Percentiles rank a stretch among this genome's conserved stretches.
phyloP scores from a whole-genome alignment of 768 basidiomycete species.

The Gautieria morchelliformis region DNA sequence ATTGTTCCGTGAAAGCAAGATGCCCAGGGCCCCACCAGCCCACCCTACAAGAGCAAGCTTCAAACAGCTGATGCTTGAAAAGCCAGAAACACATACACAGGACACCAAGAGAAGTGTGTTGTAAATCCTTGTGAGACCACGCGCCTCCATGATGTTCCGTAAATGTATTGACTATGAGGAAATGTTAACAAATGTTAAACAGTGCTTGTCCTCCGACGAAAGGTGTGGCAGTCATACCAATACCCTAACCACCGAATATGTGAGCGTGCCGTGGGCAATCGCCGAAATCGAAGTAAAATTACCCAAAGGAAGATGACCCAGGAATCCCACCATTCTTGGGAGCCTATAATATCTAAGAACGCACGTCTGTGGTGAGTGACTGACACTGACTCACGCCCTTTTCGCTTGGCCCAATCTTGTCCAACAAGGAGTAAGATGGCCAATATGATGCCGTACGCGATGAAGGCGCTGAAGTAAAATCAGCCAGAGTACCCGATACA shows the following conservation, averaged over 20 bases:
- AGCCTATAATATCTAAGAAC: neutral
- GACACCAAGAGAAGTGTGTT: conserved; percentile 76
- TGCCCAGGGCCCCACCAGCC: conserved; percentile 84
- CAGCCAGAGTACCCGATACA: conserved; percentile 26
- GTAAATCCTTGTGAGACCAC: conserved; percentile 93
- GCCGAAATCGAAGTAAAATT: conserved; percentile 15
- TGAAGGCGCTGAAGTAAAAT: conserved; percentile 58
- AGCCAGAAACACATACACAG: conserved; percentile 40
- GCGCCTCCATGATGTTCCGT: conserved; percentile 75
- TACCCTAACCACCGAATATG: conserved; percentile 31
- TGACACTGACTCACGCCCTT: conserved; percentile 37
- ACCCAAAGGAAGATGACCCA: conserved; percentile 53
- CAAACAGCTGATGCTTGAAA: conserved; percentile 4
- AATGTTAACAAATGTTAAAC: neutral
- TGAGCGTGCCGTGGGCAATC: neutral
- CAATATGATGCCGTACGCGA: conserved; percentile 78
- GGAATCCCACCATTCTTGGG: conserved; percentile 80
- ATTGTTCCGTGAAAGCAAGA: conserved; percentile 70
- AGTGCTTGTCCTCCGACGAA: neutral
- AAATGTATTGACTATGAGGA: conserved; percentile 71
- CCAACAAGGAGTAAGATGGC: conserved; percentile 69
- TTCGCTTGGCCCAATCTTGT: conserved; percentile 65
- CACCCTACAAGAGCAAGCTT: conserved; percentile 50
- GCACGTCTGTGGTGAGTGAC: neutral
- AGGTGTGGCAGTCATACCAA: conserved; percentile 35